Percentiles rank a stretch among this genome's conserved stretches.
Evolutionary conservation across 176 grass and related monocot genomes (phyloP).

Genomic region (Ampelocalamus luodianensis): DNA sequence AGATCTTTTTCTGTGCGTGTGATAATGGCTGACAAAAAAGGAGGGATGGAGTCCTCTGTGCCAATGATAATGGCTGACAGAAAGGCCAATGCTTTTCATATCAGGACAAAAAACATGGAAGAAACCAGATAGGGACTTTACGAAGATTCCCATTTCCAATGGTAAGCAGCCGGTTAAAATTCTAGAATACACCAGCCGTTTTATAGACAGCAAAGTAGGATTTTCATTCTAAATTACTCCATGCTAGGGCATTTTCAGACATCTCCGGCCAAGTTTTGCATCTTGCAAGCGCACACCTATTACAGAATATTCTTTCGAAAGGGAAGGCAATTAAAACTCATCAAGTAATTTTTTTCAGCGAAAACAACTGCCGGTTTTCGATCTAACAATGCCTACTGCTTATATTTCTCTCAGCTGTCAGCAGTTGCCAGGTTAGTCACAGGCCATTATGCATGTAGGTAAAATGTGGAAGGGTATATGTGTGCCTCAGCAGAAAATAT

Average conservation of each 20-base stretch:
- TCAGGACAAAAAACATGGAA: slow-evolving; percentile 44
- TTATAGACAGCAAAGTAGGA: background rate
- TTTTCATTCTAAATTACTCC: slow-evolving; percentile 19
- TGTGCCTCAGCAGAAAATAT: background rate
- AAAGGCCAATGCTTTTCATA: slow-evolving; percentile 52
- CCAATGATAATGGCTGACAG: slow-evolving; percentile 68
- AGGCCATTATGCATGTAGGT: background rate
- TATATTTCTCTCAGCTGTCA: slow-evolving; percentile 16
- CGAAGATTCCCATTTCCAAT: slow-evolving; percentile 46
- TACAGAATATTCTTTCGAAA: slow-evolving; percentile 3
- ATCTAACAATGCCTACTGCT: background rate
- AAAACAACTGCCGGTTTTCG: background rate
- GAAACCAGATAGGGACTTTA: slow-evolving; percentile 51
- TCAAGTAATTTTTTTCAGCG: background rate
- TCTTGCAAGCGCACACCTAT: background rate
- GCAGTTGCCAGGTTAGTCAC: slow-evolving; percentile 10
- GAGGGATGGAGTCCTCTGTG: slow-evolving; percentile 50
- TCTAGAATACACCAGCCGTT: background rate
- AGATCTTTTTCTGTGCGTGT: slow-evolving; percentile 46
- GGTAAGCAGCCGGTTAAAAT: slow-evolving; percentile 22
- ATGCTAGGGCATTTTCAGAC: background rate
- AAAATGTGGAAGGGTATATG: background rate
- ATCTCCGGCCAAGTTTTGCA: background rate
- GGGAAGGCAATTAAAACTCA: background rate
- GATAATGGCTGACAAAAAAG: slow-evolving; percentile 61